Evolutionary conservation across 495 filamentous ascomycete species (phyloP).

Genomic region (Sordaria brevicollis): DNA sequence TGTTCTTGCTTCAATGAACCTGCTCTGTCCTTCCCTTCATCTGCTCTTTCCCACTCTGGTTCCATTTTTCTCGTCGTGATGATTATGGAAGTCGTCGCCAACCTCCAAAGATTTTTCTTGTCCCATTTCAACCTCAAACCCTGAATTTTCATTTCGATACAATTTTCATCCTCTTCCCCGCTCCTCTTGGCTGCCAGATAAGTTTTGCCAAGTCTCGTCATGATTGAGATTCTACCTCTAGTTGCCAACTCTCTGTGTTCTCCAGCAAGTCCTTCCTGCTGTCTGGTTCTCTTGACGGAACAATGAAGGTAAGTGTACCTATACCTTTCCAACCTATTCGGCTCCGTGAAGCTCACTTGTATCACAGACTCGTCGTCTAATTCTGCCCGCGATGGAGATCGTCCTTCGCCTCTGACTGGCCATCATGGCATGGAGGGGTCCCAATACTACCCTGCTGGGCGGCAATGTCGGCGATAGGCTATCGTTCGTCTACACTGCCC

Average conservation of each 20-base stretch:
- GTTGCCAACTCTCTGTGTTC: no score
- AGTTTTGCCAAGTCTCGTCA: neutral
- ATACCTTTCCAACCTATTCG: neutral
- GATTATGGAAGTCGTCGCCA: neutral
- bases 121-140: no score
- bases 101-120: no score
- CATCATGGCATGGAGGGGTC: neutral
- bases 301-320: neutral
- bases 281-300: neutral
- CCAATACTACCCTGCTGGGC: neutral
- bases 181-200: no score
- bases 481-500: neutral
- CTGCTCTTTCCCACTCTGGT: no score
- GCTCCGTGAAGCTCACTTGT: no score
- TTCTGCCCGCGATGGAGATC: neutral
- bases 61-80: no score
- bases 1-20: no score
- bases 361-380: neutral
- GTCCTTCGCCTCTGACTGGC: neutral
- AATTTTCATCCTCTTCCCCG: no score
- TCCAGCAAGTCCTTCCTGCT: neutral
- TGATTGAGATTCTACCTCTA: neutral
- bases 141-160: no score
- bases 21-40: no score
- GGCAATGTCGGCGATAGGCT: neutral